Evolutionary conservation across 2,329 filamentous ascomycete genomes (phyloP).

Genomic region (Cladosporium sp.): DNA sequence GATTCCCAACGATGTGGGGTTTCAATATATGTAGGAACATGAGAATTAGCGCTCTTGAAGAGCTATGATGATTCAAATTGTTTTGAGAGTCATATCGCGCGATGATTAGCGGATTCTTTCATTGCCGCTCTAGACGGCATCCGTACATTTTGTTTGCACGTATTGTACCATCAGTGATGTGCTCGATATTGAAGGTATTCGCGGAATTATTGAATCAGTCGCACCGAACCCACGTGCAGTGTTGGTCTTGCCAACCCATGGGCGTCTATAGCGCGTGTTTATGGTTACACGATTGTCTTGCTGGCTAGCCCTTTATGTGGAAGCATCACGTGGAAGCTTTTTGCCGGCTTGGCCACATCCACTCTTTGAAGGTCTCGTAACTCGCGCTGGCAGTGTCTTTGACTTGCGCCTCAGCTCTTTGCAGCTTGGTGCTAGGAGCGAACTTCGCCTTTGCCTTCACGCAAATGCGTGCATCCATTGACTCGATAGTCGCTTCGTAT

Average conservation of each 20-base stretch:
- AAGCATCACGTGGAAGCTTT: constrained; percentile 14
- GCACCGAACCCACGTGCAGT: not conserved
- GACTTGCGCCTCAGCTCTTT: constrained; percentile 27
- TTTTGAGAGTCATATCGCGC: not conserved
- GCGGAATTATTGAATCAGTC: not conserved
- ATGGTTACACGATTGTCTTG: not conserved
- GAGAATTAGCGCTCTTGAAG: not conserved
- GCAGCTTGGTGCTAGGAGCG: constrained; percentile 27
- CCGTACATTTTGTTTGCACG: not conserved
- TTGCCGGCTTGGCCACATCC: constrained; percentile 36
- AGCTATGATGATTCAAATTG: not conserved
- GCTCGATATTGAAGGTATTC: not conserved
- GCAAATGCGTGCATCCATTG: constrained; percentile 56
- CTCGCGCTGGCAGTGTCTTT: constrained; percentile 27
- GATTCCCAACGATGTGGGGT: not conserved
- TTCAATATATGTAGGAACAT: not conserved
- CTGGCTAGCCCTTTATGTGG: not conserved
- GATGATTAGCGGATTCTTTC: not conserved
- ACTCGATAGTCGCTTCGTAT: constrained; percentile 58
- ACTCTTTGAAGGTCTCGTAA: constrained; percentile 36
- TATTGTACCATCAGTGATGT: not conserved
- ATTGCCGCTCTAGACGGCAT: not conserved
- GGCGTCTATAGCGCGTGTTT: not conserved
- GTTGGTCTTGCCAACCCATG: not conserved
- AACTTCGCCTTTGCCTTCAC: constrained; percentile 54